Evolutionary conservation across 176 grass and related monocot species (phyloP).

Genomic region (Puccinellia tenuiflora): DNA sequence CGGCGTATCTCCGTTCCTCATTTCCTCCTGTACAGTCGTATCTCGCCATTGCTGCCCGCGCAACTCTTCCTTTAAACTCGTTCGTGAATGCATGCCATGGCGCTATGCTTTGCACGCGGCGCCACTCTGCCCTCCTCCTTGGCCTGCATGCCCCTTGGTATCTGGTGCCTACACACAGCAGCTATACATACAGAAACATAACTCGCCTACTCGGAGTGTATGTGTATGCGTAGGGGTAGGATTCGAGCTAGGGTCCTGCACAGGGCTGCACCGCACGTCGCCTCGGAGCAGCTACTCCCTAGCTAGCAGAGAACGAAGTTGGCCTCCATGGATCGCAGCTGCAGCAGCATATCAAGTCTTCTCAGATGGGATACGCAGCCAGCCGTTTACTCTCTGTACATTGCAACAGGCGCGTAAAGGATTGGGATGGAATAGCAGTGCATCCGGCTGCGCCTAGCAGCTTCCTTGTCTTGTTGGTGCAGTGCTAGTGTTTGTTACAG

Average conservation of each 20-base stretch:
- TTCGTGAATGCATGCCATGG: background rate
- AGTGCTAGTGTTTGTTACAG: background rate
- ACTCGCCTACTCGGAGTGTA: background rate
- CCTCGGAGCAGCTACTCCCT: too few species aligned
- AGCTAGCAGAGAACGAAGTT: background rate
- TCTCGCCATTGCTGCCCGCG: slow-evolving; percentile 9
- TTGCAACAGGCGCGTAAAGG: background rate
- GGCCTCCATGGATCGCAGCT: background rate
- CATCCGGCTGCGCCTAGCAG: background rate
- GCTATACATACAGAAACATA: background rate
- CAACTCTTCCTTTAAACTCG: background rate
- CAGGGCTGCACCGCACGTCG: background rate
- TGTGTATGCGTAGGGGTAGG: background rate
- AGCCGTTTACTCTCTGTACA: background rate
- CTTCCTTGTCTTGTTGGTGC: background rate
- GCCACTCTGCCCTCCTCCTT: background rate
- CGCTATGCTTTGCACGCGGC: too few species aligned
- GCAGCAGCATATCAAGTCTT: background rate
- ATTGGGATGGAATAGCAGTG: background rate
- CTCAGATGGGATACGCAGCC: background rate
- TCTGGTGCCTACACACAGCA: background rate
- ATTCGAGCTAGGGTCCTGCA: background rate
- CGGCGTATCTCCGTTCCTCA: slow-evolving; percentile 13
- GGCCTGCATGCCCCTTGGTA: background rate
- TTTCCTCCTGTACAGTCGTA: background rate